phyloP scores from a whole-genome alignment of 768 basidiomycete species.

The Tricholoma terreum region DNA sequence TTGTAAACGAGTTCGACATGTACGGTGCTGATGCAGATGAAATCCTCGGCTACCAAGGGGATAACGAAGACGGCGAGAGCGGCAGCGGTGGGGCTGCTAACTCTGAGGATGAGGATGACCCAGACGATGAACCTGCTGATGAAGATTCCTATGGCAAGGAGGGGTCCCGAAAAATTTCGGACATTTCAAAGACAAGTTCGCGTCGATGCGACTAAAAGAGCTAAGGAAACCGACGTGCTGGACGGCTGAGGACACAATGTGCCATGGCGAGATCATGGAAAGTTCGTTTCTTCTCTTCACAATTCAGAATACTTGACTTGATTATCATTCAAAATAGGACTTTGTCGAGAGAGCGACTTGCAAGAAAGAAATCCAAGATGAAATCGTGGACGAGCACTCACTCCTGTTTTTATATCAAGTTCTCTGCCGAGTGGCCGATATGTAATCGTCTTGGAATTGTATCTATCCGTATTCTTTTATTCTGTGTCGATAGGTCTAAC shows the following conservation, averaged over 20 bases:
- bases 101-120: not conserved
- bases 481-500: no score
- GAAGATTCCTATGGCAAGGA: no score
- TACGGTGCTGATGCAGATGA: conserved; percentile 3
- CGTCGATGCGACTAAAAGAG: conserved; percentile 16
- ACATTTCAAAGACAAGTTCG: conserved; percentile 13
- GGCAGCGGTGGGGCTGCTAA: not conserved
- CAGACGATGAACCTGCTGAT: not conserved
- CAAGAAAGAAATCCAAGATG: conserved; percentile 19
- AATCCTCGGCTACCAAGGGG: not conserved
- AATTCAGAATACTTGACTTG: no score
- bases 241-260: conserved; percentile 23
- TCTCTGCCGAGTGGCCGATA: conserved; percentile 22
- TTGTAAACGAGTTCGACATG: conserved; percentile 1
- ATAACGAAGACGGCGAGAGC: conserved; percentile 1
- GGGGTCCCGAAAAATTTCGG: not conserved
- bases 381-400: conserved; percentile 27
- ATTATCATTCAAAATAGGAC: no score
- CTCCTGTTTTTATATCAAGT: conserved; percentile 25
- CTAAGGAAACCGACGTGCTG: conserved; percentile 21
- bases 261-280: conserved; percentile 20
- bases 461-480: conserved; percentile 4
- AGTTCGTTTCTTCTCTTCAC: no score
- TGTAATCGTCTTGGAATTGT: conserved; percentile 25
- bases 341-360: no score